phyloP scores from a whole-genome alignment of 2,329 filamentous ascomycete species.

The Hyphodiscus sp. region DNA sequence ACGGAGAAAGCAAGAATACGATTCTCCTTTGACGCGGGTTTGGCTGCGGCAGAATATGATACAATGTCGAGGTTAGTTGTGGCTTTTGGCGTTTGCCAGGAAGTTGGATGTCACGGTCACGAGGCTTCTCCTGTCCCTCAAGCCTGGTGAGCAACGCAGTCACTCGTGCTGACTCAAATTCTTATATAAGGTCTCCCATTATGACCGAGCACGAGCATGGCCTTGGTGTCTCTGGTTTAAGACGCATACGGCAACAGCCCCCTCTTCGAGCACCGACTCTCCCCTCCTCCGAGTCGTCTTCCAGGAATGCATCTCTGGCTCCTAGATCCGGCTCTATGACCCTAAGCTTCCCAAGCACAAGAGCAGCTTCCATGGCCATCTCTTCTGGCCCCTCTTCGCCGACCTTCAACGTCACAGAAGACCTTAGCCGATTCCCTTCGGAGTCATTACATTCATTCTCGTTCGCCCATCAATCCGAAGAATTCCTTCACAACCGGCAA shows the following conservation, averaged over 20 bases:
- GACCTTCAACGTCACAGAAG: conserved; percentile 67
- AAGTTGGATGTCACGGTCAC: conserved; percentile 1
- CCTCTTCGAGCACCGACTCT: conserved; percentile 58
- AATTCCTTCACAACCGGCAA: conserved; percentile 84
- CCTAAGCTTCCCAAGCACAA: conserved; percentile 50
- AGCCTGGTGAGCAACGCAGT: conserved; percentile 9
- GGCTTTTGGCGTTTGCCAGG: background rate
- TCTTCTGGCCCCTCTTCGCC: conserved; percentile 62
- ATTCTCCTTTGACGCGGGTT: conserved; percentile 70
- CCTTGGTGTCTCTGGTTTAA: conserved; percentile 76
- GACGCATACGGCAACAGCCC: conserved; percentile 86
- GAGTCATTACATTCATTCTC: conserved; percentile 98
- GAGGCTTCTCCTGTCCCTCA: conserved; percentile 15
- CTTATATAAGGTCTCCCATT: conserved; percentile 62
- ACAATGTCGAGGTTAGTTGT: conserved; percentile 63
- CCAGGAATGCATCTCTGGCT: conserved; percentile 51
- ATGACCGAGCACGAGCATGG: conserved; percentile 84
- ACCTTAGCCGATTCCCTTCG: conserved; percentile 85
- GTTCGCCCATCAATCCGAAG: conserved; percentile 91
- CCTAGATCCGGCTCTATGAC: conserved; percentile 67
- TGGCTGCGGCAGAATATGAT: conserved; percentile 54
- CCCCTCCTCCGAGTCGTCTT: conserved; percentile 57
- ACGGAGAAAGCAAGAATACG: conserved; percentile 57
- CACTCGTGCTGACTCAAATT: conserved; percentile 20
- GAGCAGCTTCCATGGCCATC: conserved; percentile 22